These are phyloP conservation scores for Endothia cerciana DNA, from an alignment of 2,329 filamentous ascomycete species.

Conservation along the genomic window DNA sequence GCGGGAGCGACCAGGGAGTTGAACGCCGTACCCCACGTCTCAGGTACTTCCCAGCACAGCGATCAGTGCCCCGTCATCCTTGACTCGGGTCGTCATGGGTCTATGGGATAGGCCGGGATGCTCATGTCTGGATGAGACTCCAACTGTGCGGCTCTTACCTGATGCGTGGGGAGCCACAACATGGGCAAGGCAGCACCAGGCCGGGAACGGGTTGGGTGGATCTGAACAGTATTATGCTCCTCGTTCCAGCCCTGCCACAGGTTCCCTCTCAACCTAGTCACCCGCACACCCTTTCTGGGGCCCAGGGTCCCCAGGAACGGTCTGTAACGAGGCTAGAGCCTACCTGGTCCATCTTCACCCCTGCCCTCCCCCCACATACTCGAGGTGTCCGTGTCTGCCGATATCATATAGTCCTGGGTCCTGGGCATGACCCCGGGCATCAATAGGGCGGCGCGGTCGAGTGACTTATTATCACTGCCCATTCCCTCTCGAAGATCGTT, in stretches of 20 bases:
- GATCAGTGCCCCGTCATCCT: slow-evolving; percentile 17
- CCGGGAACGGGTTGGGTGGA: slow-evolving; percentile 26
- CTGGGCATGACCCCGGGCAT: slow-evolving; percentile 29
- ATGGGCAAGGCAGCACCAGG: slow-evolving; percentile 24
- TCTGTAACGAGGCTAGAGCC: slow-evolving; percentile 49
- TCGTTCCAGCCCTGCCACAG: slow-evolving; percentile 21
- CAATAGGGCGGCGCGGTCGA: slow-evolving; percentile 15
- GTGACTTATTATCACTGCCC: slow-evolving; percentile 31
- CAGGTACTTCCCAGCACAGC: slow-evolving; percentile 3
- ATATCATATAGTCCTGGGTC: slow-evolving; percentile 36
- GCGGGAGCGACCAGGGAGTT: slow-evolving; percentile 13
- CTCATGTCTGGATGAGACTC: slow-evolving; percentile 28
- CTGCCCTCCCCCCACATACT: slow-evolving; percentile 39
- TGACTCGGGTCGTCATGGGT: slow-evolving; percentile 15
- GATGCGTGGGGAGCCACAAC: slow-evolving; percentile 22
- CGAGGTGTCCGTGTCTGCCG: slow-evolving; percentile 40
- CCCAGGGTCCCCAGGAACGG: slow-evolving; percentile 30
- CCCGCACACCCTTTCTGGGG: slow-evolving; percentile 19
- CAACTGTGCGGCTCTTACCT: slow-evolving; percentile 26
- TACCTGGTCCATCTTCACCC: slow-evolving; percentile 39
- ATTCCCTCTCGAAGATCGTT: slow-evolving; percentile 32
- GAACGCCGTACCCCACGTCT: slow-evolving; percentile 27
- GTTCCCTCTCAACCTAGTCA: slow-evolving; percentile 23
- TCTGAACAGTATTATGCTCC: slow-evolving; percentile 21
- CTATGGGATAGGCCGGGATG: slow-evolving; percentile 21